Evolutionary conservation across 306 rosid species (phyloP), one percentile per base, ranked within the genome.

Genomic region (Gastrolobium villosum): DNA sequence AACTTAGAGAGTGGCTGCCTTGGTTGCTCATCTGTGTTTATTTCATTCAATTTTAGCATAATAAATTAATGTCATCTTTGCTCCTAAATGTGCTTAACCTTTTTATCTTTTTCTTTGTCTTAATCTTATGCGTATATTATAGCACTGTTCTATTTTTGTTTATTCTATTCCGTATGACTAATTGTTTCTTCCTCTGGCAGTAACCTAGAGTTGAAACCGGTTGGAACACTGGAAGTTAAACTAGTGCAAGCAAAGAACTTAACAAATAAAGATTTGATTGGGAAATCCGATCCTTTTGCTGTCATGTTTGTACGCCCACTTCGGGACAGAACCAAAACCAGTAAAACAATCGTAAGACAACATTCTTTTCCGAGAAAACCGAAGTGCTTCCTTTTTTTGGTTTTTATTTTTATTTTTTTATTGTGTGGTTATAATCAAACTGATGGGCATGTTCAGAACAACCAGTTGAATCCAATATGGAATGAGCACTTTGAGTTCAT

Each of bases 241-340:
- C 88, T 95, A 36, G 97, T 92, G 79, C 96, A 92, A 76, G 99
- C 98, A 61, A 95, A 87, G 90, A 92, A 78, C 40, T 84, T 95
- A 44, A 0, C 77, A 62, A 95, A 95, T 67, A 95, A 86, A 86
- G 99, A 95, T 85, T 0, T 95, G 4, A 57, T 95, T 40, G 98
- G 99, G 61, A 95, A 92, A 84, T 95, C 99, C 2, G 99, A 95
- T 87, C 98, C 99, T 82, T 95, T 36, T 79, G 96, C 96, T 60
- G 78, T 48, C 43, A 8, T 92, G 37, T 95, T 90, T 83, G 79
- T 95, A 48, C 98, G 99, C 39, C 99, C 99, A 5, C 85, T 95
- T 48, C 94, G 87, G 28, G 89, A 85, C 79, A 87, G 76, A 83
- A 92, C 79, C 74, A 86, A 88, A 86, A 88, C 89, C 81, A 95